Evolutionary conservation across 805 yeast genomes (phyloP), one percentile per base, ranked within the genome.

Genomic region (Saccharomycopsis javanensis): DNA sequence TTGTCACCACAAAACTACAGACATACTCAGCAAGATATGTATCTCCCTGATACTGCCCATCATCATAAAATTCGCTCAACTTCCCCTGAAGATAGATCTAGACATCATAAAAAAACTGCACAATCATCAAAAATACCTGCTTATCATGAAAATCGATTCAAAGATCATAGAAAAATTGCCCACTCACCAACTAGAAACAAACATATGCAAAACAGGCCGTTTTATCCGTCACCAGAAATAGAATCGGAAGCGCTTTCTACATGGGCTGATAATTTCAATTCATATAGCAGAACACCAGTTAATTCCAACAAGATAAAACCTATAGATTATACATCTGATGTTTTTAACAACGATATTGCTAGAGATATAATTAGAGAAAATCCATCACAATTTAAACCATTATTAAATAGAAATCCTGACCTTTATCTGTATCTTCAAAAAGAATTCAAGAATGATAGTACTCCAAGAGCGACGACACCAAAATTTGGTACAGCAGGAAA

Each of bases 351-450:
- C 18, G 30, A 50, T 5, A 38, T 57, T 11, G 57, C 62, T 2
- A 51, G 45, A 45, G 53, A 57, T 35, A 57, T 60, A 25, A 25
- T 60, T 13, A 51, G 42, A 42, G 60, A 60, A 16, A 55, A 60
- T 30, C 62, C 62, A 16, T 58, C 52, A 13, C 53, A 60, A 35
- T 60, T 60, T 45, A 37, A 55, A 27, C 50, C 55, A 25, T 42
- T 60, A 30, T 52, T 60, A 10, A 28, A 55, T 11, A 27, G 62
- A 33, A 60, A 60, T 20, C 62, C 62, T 3, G 60, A 57, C n/a
- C 37, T 59, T 11, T 59, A 57, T n/a, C 23, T 51, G 46, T 56
- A 56, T 15, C 42, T 59, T 13, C 30, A 53, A 8, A 15, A 46
- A 30, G 50, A 45, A 5, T 42, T 42, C 48, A 42, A 42, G 48